phyloP scores from a whole-genome alignment of 2,329 filamentous ascomycete species.

The Phialocephala subalpina region DNA sequence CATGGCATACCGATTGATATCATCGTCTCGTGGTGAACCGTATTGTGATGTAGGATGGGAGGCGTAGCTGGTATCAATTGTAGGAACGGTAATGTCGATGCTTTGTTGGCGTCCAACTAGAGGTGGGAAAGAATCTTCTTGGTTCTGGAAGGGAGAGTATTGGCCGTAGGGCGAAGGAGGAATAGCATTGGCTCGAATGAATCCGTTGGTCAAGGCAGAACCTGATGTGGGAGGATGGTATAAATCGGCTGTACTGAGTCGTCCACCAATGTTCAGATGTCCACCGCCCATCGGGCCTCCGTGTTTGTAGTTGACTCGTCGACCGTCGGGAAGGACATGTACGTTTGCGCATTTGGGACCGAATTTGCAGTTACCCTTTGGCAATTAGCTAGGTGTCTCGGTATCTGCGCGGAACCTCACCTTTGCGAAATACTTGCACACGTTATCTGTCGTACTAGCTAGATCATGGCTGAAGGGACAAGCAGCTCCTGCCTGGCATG shows the following conservation, averaged over 20 bases:
- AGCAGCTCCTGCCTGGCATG: slow-evolving; percentile 93
- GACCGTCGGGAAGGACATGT: slow-evolving; percentile 92
- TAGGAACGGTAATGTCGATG: slow-evolving; percentile 55
- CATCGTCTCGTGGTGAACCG: slow-evolving; percentile 83
- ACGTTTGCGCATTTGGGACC: slow-evolving; percentile 97
- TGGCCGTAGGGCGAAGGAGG: slow-evolving; percentile 45
- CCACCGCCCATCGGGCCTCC: slow-evolving; percentile 59
- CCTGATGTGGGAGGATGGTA: slow-evolving; percentile 73
- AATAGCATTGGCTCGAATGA: slow-evolving; percentile 67
- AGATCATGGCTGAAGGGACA: slow-evolving; percentile 97
- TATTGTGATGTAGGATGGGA: slow-evolving; percentile 69
- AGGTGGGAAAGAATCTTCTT: slow-evolving; percentile 61
- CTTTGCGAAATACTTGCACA: slow-evolving; percentile 99
- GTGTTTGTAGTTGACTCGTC: slow-evolving; percentile 83
- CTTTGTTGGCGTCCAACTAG: slow-evolving; percentile 51
- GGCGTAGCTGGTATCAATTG: slow-evolving; percentile 61
- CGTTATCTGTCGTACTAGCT: slow-evolving; percentile 82
- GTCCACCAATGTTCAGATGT: slow-evolving; percentile 68
- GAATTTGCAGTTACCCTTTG: slow-evolving; percentile 97
- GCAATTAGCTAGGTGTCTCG: slow-evolving; percentile 34
- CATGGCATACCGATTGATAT: slow-evolving; percentile 67
- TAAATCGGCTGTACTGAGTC: slow-evolving; percentile 68
- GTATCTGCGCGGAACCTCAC: slow-evolving; percentile 57
- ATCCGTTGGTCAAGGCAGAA: slow-evolving; percentile 78
- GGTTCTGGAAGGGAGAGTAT: slow-evolving; percentile 54